Base-by-base conservation (phyloP, 208 protist species). In the Crithidia brevicula region DNA sequence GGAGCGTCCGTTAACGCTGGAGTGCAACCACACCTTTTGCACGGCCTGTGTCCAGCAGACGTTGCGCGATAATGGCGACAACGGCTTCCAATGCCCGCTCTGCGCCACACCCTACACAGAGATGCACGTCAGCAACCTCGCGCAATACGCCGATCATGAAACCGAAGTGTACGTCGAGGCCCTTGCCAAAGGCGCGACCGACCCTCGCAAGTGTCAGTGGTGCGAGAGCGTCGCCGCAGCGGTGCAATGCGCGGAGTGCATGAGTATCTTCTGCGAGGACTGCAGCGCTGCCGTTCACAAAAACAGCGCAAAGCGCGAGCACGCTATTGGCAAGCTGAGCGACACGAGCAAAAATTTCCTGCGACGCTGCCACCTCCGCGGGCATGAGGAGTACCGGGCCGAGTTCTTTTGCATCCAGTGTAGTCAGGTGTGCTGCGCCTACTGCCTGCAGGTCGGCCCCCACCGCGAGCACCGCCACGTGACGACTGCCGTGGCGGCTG, bases 351-450 rank as follows among this genome's bases (percentile, higher is more conserved):
- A 80, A 25, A 72, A 52, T 46, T 84, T 91, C 50, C 46, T 67
- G 11, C 78, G 67, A 6, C 79, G 75, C 9, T 95, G 90, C 50
- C 53, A 47, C 16, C 47, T 83, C 46, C 72, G 67, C 20, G 81
- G 79, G 11, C 90, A 95, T 46, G 87, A 93, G 54, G 90, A 91
- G 70, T 93, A 95, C 59, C 75, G 81, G 25, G 79, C 81, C 13
- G 87, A 93, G 78, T 95, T 95, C 68, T 95, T 80, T 75, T 95
- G 90, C 50, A 42, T 57, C 6, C 61, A 77, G 33, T 95, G 90
- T 58, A 83, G 79, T 20, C 78, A 87, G 46, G 51, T 95, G 23
- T 95, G 90, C 62, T 95, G 90, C 63, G 90, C 90, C n/a, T 93
- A 95, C 74, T 95, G 90, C 67, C 80, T 95, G 15, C 85, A 89